These are phyloP conservation scores for Kwoniella europaea DNA, from an alignment of 768 basidiomycete genomes.

Conservation along the genomic window DNA sequence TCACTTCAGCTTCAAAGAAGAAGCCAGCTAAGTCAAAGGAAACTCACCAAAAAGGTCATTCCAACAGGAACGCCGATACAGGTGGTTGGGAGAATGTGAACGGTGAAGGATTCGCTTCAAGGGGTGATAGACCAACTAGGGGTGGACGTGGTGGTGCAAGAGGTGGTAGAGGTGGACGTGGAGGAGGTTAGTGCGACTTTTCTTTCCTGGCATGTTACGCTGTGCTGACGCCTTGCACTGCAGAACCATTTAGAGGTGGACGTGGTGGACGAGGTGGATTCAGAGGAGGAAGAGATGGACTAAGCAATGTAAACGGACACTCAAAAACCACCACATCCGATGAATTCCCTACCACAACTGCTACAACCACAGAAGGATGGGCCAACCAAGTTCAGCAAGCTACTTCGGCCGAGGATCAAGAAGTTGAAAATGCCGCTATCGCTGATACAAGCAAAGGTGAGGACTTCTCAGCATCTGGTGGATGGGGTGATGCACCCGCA, in stretches of 20 bases:
- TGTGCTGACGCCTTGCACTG: not conserved
- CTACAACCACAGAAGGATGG: constrained; percentile 52
- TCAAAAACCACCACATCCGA: constrained; percentile 13
- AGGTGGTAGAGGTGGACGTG: constrained; percentile 57
- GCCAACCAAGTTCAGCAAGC: constrained; percentile 48
- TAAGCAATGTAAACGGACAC: constrained; percentile 36
- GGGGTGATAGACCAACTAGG: constrained; percentile 52
- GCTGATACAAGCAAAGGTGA: constrained; percentile 45
- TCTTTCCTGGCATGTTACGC: not conserved
- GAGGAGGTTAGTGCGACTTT: constrained; percentile 32
- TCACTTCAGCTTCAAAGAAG: constrained; percentile 56
- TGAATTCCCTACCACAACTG: constrained; percentile 47
- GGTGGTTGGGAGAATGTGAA: constrained; percentile 48
- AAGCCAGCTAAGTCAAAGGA: constrained; percentile 49
- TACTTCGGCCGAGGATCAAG: constrained; percentile 35
- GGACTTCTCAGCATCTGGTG: constrained; percentile 53
- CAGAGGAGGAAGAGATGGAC: constrained; percentile 57
- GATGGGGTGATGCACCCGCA: constrained; percentile 56
- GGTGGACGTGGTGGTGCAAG: constrained; percentile 55
- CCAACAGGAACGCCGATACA: constrained; percentile 52
- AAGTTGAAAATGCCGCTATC: constrained; percentile 23
- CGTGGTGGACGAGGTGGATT: constrained; percentile 56
- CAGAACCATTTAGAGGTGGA: constrained; percentile 48
- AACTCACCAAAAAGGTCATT: constrained; percentile 34
- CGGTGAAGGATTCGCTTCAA: constrained; percentile 51